phyloP scores from a whole-genome alignment of 345 rosid genomes.

The Draba incana region DNA sequence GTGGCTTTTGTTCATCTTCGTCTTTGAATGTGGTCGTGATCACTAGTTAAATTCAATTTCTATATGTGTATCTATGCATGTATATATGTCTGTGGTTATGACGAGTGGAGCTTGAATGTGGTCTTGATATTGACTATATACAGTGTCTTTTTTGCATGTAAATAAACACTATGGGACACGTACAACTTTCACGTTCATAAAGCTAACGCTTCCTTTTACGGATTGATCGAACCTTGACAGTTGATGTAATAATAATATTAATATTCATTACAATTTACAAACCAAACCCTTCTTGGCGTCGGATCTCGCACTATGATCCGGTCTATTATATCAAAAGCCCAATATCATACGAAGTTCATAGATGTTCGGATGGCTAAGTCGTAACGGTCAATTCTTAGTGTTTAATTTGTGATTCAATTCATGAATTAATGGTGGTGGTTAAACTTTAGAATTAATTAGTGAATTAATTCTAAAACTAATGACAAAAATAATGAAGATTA shows the following conservation, averaged over 20 bases:
- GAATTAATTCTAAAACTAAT: too few species aligned
- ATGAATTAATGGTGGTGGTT: too few species aligned
- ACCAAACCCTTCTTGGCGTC: too few species aligned
- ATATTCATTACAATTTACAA: background rate
- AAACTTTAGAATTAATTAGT: too few species aligned
- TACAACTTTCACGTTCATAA: conserved; percentile 32
- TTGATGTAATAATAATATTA: background rate
- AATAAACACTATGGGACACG: background rate
- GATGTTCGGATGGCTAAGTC: too few species aligned
- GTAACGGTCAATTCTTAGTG: too few species aligned
- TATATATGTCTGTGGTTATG: conserved; percentile 18
- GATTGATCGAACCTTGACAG: conserved; percentile 1
- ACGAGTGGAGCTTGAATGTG: conserved; percentile 36
- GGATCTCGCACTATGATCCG: too few species aligned
- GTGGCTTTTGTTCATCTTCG: conserved; percentile 11
- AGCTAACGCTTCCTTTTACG: conserved; percentile 28
- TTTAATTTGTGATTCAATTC: too few species aligned
- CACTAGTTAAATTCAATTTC: background rate
- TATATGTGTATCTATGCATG: background rate
- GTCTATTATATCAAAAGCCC: too few species aligned
- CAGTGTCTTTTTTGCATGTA: conserved; percentile 24
- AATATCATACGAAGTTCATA: too few species aligned
- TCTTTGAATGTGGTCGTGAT: conserved; percentile 35
- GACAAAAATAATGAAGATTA: too few species aligned
- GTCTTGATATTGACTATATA: conserved; percentile 32